phyloP scores from a whole-genome alignment of 345 rosid species.

The Erucastrum elatum region DNA sequence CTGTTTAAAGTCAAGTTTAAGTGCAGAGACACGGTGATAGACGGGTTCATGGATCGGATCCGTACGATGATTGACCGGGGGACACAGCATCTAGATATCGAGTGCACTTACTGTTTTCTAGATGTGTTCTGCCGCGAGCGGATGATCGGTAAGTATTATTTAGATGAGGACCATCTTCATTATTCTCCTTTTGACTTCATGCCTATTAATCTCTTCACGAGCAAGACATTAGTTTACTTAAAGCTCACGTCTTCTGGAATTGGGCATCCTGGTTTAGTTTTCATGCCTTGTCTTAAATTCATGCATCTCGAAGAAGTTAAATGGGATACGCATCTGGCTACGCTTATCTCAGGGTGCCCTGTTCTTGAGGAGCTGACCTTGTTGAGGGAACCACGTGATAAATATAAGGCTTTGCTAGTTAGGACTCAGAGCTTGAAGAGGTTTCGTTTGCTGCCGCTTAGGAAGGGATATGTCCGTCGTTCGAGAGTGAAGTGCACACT shows the following conservation, averaged over 20 bases:
- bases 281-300: neutral
- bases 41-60: no score
- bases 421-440: neutral
- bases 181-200: neutral
- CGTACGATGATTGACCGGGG: no score
- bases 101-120: no score
- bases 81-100: no score
- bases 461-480: neutral
- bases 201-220: neutral
- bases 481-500: conserved; percentile 3
- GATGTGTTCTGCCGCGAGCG: no score
- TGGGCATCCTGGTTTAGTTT: neutral
- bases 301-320: neutral
- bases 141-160: neutral
- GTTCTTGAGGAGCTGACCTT: conserved; percentile 5
- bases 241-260: neutral
- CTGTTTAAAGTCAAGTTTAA: no score
- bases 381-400: neutral
- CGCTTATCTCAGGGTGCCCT: neutral
- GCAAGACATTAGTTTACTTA: neutral
- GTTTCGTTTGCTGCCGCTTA: neutral
- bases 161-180: neutral
- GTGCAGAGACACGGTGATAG: no score
- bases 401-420: neutral
- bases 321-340: neutral